phyloP scores from a whole-genome alignment of 2,329 filamentous ascomycete genomes.

The Colletotrichum tropicicola region DNA sequence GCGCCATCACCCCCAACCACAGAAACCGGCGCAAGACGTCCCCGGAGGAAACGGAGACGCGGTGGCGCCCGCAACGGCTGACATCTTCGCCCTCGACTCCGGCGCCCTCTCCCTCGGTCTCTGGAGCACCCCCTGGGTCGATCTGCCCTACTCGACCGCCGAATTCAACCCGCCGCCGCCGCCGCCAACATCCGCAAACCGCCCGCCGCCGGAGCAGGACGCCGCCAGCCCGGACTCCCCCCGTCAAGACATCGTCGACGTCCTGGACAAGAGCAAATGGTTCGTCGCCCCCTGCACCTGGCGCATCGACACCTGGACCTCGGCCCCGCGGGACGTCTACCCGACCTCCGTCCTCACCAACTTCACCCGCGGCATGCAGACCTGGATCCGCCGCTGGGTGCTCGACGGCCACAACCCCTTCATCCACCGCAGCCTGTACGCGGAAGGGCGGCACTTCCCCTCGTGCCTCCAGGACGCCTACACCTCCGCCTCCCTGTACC shows the following conservation, averaged over 20 bases:
- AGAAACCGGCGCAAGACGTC: too few species aligned
- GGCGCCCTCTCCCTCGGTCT: not conserved
- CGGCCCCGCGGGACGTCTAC: conserved; percentile 5
- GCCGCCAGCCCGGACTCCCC: too few species aligned
- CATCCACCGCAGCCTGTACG: conserved; percentile 37
- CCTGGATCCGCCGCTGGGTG: conserved; percentile 38
- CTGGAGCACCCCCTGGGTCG: not conserved
- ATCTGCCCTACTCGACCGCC: not conserved
- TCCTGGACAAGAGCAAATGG: conserved; percentile 13
- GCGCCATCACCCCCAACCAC: not conserved
- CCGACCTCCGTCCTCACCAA: conserved; percentile 32
- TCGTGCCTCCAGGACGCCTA: conserved; percentile 37
- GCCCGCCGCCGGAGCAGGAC: too few species aligned
- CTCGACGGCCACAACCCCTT: conserved; percentile 35
- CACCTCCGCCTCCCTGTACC: conserved; percentile 34
- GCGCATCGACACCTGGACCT: conserved; percentile 30
- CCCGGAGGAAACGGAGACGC: too few species aligned
- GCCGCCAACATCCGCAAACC: not conserved
- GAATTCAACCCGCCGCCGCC: not conserved
- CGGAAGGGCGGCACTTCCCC: conserved; percentile 30
- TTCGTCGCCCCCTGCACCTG: conserved; percentile 32
- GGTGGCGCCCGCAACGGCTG: too few species aligned
- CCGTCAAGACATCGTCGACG: not conserved
- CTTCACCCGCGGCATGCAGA: conserved; percentile 34
- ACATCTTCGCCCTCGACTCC: not conserved